phyloP scores from a whole-genome alignment of 192 early-diverging fungal species.

The Spizellomyces punctatus region DNA sequence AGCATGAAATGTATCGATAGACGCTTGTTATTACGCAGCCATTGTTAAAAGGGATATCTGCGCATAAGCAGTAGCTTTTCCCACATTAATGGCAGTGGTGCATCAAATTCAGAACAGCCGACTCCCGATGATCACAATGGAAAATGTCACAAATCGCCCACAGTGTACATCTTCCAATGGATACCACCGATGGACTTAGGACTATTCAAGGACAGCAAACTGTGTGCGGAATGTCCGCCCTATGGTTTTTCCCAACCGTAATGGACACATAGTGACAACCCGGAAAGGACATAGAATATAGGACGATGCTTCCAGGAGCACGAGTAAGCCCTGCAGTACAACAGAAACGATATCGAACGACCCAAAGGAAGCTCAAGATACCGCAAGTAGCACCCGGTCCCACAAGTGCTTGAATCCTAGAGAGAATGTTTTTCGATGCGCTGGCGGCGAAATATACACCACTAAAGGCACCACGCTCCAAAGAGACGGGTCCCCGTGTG shows the following conservation, averaged over 20 bases:
- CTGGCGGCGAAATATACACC: constrained; percentile 6
- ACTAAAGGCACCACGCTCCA: constrained; percentile 3
- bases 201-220: neutral
- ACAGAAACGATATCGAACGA: neutral
- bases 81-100: too few relatives aligned
- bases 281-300: constrained; percentile 29
- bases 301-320: neutral
- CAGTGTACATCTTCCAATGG: too few relatives aligned
- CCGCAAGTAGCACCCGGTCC: neutral
- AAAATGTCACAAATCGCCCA: too few relatives aligned
- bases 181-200: too few relatives aligned
- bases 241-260: constrained; percentile 31
- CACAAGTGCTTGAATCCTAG: neutral
- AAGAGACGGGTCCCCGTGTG: neutral
- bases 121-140: too few relatives aligned
- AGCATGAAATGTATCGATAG: too few relatives aligned
- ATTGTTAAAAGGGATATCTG: too few relatives aligned
- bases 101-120: too few relatives aligned
- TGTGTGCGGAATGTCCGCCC: constrained; percentile 1
- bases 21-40: too few relatives aligned
- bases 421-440: constrained; percentile 7
- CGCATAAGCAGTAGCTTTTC: too few relatives aligned
- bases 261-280: constrained; percentile 23
- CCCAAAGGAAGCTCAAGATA: constrained; percentile 9
- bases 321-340: neutral